A percentile compares a stretch with the other conserved stretches of the same genome.
Evolutionary conservation across 768 basidiomycete genomes (phyloP).

Genomic region (Collybia mongolica): DNA sequence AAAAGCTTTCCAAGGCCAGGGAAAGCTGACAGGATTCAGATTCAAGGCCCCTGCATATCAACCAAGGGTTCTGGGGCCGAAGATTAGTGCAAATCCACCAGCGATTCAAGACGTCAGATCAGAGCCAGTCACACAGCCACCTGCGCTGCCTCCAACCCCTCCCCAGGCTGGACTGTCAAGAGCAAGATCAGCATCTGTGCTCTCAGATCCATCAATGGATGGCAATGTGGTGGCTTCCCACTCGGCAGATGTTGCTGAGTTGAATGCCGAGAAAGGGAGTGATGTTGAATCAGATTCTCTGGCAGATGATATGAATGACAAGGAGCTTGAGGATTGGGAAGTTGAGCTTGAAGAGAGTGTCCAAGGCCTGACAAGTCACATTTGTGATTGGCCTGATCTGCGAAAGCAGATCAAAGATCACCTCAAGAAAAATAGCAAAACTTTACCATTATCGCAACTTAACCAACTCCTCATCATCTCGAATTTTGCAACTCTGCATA

Average conservation of each 20-base stretch:
- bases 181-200: not conserved
- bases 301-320: conserved; percentile 1
- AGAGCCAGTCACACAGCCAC: too few relatives aligned
- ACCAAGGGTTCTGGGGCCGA: conserved; percentile 1
- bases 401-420: conserved; percentile 16
- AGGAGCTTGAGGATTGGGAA: conserved; percentile 14
- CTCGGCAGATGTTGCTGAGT: not conserved
- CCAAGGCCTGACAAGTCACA: not conserved
- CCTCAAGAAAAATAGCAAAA: conserved; percentile 15
- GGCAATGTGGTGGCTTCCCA: not conserved
- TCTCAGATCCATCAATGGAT: not conserved
- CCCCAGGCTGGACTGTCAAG: too few relatives aligned
- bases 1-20: not conserved
- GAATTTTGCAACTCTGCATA: conserved; percentile 21
- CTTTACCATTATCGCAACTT: conserved; percentile 12
- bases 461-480: conserved; percentile 20
- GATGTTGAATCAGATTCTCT: not conserved
- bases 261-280: not conserved
- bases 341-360: conserved; percentile 13
- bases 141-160: too few relatives aligned
- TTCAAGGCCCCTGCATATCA: conserved; percentile 2
- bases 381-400: conserved; percentile 15
- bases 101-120: too few relatives aligned
- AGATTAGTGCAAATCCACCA: not conserved
- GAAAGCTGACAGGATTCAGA: not conserved